A percentile compares a stretch with the other conserved stretches of the same genome.
Conservation (phyloP, 306 rosid species). For the Cucurbita moschata region DNA sequence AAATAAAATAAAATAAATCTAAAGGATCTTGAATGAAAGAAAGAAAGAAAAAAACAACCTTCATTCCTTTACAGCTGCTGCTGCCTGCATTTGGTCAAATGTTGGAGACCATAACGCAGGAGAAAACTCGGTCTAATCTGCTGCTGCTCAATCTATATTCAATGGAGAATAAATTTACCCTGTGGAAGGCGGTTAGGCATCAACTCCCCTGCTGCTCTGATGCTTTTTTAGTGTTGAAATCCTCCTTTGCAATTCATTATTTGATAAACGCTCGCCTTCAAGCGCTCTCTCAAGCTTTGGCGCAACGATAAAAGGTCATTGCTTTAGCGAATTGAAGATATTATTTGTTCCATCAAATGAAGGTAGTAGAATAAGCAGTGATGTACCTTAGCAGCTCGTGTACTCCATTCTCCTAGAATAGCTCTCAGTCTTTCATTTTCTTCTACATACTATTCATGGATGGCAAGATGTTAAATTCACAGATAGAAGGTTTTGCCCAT, state of each 20-base stretch:
- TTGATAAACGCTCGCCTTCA: constrained; percentile 34
- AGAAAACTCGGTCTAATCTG: neutral
- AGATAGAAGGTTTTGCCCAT: neutral
- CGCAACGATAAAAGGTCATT: neutral
- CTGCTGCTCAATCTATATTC: neutral
- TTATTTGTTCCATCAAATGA: neutral
- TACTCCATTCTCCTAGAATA: constrained; percentile 94
- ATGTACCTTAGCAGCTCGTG: constrained; percentile 96
- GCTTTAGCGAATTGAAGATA: neutral
- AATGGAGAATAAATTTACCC: neutral
- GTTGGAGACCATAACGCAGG: neutral
- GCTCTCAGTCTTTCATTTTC: constrained; percentile 94
- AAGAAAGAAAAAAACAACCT: neutral
- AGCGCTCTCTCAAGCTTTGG: constrained; percentile 43
- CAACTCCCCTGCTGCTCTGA: constrained; percentile 6
- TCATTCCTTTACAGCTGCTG: neutral
- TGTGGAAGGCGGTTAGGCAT: neutral
- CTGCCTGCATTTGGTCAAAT: neutral
- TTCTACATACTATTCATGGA: constrained; percentile 61
- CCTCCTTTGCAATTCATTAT: constrained; percentile 44
- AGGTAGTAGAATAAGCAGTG: neutral
- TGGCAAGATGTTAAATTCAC: neutral
- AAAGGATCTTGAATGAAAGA: neutral
- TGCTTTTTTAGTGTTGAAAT: constrained; percentile 20
- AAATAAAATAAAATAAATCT: neutral